A percentile compares a stretch with the other conserved stretches of the same genome.
Conservation (phyloP, 371 early-diverging fungal genomes). For the Mortierella sp. region DNA sequence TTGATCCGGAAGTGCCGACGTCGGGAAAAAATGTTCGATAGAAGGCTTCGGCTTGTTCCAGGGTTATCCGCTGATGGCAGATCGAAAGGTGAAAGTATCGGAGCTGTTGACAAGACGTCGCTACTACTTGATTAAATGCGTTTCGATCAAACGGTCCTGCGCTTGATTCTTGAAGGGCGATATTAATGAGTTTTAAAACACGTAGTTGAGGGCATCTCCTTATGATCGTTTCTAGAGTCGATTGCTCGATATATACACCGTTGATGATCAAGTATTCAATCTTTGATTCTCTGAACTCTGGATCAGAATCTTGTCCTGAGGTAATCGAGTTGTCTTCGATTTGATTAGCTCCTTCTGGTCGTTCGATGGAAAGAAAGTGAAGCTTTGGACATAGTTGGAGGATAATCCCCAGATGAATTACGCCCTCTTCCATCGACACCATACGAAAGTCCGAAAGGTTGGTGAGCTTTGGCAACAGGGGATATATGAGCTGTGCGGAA, state of each 20-base stretch:
- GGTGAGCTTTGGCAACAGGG: constrained; percentile 13
- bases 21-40: constrained; percentile 5
- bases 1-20: background rate
- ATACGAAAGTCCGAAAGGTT: constrained; percentile 14
- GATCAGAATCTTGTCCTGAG: background rate
- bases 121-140: background rate
- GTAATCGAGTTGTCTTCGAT: background rate
- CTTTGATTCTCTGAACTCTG: background rate
- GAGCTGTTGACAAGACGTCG: constrained; percentile 11
- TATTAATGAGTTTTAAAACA: background rate
- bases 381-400: constrained; percentile 3
- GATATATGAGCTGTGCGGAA: background rate
- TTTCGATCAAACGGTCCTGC: constrained; percentile 8
- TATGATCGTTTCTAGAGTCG: background rate
- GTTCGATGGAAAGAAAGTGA: background rate
- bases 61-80: background rate
- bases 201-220: constrained; percentile 11
- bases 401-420: constrained; percentile 15
- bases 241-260: background rate
- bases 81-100: constrained; percentile 18
- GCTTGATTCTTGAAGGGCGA: background rate
- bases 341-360: background rate
- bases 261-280: background rate
- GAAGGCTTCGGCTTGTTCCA: constrained; percentile 5
- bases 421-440: background rate